Evolutionary conservation across 2,329 filamentous ascomycete species (phyloP), one percentile per base, ranked within the genome.

Genomic region (Parafenestella ontariensis): DNA sequence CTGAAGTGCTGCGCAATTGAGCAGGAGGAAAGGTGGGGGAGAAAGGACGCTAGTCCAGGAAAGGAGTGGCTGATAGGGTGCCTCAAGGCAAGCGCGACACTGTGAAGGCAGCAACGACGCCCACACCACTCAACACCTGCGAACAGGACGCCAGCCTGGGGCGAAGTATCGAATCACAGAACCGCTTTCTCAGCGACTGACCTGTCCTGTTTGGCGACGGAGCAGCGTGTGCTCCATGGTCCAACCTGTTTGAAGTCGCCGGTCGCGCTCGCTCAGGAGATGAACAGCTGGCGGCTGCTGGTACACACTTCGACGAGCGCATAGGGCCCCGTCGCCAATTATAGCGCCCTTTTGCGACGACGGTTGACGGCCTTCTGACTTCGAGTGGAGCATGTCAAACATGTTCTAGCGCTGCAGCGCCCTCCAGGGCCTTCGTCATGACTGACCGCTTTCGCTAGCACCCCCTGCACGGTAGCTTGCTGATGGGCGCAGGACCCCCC

Each of bases 381-480:
- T 54, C 15, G n/a, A n/a, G n/a, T n/a, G 46, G 46, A 56, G 43
- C 48, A 52, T 62, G 61, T 53, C 54, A 58, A 60, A 64, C 58
- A 53, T 54, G 65, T 49, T 61, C 56, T 58, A 54, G 47, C 31
- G 54, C 52, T 43, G 56, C 50, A 53, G 44, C 31, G 46, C 46
- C 46, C 42, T 40, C 51, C 39, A 46, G 48, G 42, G 51, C 54
- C 55, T 59, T 71, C 70, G 72, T 74, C 72, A 74, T 73, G 61
- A 26, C 54, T 69, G 63, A 72, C 71, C 72, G 70, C 72, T 70
- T 64, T 70, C 67, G 59, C 61, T 62, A 61, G 56, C n/a, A 23
- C 34, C 15, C 31, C 21, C 37, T 40, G 20, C 15, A 10, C 39
- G 41, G 48, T 46, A 56, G 59, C 45, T 64, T 64, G 57, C 52